Percentiles rank a stretch among this genome's conserved stretches.
Conservation (phyloP, 2,329 filamentous ascomycete species). For the Pseudopyricularia javanii region DNA sequence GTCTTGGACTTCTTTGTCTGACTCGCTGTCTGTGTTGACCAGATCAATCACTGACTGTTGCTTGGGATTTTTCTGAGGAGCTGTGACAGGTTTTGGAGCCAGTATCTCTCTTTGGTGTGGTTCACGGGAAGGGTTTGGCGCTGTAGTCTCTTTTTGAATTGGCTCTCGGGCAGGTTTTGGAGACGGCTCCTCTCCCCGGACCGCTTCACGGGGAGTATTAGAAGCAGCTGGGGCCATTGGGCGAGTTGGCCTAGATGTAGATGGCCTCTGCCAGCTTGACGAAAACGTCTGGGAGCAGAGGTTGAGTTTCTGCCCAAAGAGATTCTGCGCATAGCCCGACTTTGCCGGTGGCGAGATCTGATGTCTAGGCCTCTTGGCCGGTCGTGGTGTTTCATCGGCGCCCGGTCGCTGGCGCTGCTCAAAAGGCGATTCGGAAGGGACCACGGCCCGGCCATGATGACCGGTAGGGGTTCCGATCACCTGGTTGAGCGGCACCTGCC, state of each 20-base stretch:
- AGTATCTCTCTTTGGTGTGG: neutral
- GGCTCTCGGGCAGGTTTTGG: neutral
- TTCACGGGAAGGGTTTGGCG: neutral
- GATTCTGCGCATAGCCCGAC: slow-evolving; percentile 34
- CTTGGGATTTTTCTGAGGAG: neutral
- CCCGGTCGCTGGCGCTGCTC: slow-evolving; percentile 36
- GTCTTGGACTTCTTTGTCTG: neutral
- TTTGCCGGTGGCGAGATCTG: slow-evolving; percentile 27
- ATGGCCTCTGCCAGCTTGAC: slow-evolving; percentile 9
- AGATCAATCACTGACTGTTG: neutral
- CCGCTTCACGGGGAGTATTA: neutral
- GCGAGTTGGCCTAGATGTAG: neutral
- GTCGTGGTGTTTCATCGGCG: slow-evolving; percentile 4
- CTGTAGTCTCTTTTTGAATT: too few species aligned
- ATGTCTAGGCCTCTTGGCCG: slow-evolving; percentile 27
- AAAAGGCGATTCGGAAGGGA: slow-evolving; percentile 51
- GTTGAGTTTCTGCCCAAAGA: slow-evolving; percentile 34
- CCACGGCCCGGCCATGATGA: slow-evolving; percentile 45
- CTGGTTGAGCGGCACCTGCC: slow-evolving; percentile 36
- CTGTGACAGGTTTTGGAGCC: neutral
- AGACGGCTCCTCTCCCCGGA: neutral
- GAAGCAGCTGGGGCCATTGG: neutral
- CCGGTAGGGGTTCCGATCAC: slow-evolving; percentile 54
- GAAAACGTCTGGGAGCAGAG: slow-evolving; percentile 25
- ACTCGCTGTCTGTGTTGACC: neutral